phyloP scores from a whole-genome alignment of 2,329 filamentous ascomycete genomes.

The Beauveria australis region DNA sequence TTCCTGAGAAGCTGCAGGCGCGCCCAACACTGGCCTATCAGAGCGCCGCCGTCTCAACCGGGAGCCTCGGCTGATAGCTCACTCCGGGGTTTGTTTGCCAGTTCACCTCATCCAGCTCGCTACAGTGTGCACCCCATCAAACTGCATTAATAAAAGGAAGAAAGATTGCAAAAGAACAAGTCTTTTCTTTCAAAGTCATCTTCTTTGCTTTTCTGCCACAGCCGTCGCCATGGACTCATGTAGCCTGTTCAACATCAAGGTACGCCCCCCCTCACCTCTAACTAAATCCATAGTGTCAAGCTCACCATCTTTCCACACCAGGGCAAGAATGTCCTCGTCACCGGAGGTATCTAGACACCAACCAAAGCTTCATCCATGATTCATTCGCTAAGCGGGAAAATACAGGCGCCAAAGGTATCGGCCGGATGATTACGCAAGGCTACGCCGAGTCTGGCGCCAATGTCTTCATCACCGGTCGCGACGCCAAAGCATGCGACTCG shows the following conservation, averaged over 20 bases:
- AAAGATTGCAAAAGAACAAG: not conserved
- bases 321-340: slow-evolving; percentile 52
- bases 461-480: slow-evolving; percentile 59
- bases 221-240: not conserved
- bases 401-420: slow-evolving; percentile 50
- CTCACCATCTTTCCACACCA: slow-evolving; percentile 17
- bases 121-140: not conserved
- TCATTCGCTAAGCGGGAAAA: not conserved
- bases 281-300: not conserved
- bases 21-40: not conserved
- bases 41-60: not conserved
- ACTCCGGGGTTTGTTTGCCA: not conserved
- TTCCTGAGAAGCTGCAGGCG: not conserved
- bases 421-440: slow-evolving; percentile 59
- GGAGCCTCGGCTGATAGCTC: not conserved
- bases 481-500: slow-evolving; percentile 47
- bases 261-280: slow-evolving; percentile 21
- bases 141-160: not conserved
- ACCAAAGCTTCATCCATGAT: not conserved
- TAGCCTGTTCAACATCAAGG: slow-evolving; percentile 52
- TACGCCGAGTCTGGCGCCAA: slow-evolving; percentile 56
- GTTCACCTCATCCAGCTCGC: not conserved
- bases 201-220: not conserved
- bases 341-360: slow-evolving; percentile 31
- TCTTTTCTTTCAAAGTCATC: not conserved